These are phyloP conservation scores for Dichotomopilus funicola DNA, from an alignment of 2,329 filamentous ascomycete species.

Conservation along the genomic window DNA sequence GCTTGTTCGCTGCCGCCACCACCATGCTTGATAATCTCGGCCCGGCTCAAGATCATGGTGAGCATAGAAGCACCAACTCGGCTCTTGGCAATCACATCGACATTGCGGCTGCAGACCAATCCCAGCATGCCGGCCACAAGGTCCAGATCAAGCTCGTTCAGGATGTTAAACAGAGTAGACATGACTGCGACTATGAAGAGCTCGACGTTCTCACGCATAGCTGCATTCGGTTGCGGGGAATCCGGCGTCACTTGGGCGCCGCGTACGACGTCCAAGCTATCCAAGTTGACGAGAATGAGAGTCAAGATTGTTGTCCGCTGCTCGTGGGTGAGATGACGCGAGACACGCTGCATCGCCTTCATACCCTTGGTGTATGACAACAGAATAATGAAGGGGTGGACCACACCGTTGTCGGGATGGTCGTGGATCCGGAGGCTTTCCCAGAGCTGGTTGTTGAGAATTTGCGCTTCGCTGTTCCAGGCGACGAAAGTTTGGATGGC, in stretches of 20 bases:
- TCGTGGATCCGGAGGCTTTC: constrained; percentile 84
- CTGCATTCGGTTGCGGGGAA: constrained; percentile 63
- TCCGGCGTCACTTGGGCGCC: constrained; percentile 68
- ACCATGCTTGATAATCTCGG: constrained; percentile 84
- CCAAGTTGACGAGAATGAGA: constrained; percentile 90
- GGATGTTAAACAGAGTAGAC: constrained; percentile 80
- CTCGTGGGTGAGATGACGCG: constrained; percentile 85
- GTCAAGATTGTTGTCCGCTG: constrained; percentile 93
- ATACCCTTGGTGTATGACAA: constrained; percentile 93
- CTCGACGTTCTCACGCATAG: constrained; percentile 85
- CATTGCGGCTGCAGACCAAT: constrained; percentile 74
- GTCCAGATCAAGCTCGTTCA: constrained; percentile 83
- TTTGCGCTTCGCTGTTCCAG: constrained; percentile 65
- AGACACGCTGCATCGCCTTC: constrained; percentile 89
- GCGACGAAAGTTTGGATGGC: constrained; percentile 68
- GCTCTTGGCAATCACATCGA: constrained; percentile 77
- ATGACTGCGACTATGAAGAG: constrained; percentile 84
- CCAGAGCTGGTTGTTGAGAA: constrained; percentile 80
- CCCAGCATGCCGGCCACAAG: constrained; percentile 88
- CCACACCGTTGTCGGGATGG: constrained; percentile 51
- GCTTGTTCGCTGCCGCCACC: constrained; percentile 62
- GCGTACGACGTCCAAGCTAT: constrained; percentile 83
- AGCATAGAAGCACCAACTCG: constrained; percentile 84
- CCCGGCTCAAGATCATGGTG: constrained; percentile 89
- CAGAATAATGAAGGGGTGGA: constrained; percentile 94